These are phyloP conservation scores for Penicillium sp. DNA, from an alignment of 2,329 filamentous ascomycete genomes.

Conservation along the genomic window DNA sequence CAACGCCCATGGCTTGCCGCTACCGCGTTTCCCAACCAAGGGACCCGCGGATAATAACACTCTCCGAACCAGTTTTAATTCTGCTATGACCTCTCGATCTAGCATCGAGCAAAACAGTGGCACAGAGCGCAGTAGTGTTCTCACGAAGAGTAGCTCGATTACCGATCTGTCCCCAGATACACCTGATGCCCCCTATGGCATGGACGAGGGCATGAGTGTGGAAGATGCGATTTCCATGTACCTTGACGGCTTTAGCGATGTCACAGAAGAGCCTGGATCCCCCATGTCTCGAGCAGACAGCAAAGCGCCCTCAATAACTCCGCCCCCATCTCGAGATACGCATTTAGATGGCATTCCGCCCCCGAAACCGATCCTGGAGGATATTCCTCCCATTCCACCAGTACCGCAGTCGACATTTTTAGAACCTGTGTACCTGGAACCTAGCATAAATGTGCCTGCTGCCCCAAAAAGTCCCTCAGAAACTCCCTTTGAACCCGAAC, in stretches of 20 bases:
- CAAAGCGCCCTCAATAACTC: slow-evolving; percentile 32
- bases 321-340: slow-evolving; percentile 29
- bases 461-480: slow-evolving; percentile 4
- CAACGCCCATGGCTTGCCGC: slow-evolving; percentile 22
- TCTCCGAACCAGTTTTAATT: slow-evolving; percentile 60
- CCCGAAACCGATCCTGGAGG: slow-evolving; percentile 20
- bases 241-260: slow-evolving; percentile 56
- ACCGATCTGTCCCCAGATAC: slow-evolving; percentile 60
- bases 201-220: slow-evolving; percentile 55
- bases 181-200: slow-evolving; percentile 65
- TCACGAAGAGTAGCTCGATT: slow-evolving; percentile 76
- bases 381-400: slow-evolving; percentile 22
- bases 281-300: slow-evolving; percentile 32
- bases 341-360: slow-evolving; percentile 27
- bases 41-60: slow-evolving; percentile 34
- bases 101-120: slow-evolving; percentile 58
- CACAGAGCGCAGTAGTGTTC: slow-evolving; percentile 81
- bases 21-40: slow-evolving; percentile 34
- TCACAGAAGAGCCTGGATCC: slow-evolving; percentile 38
- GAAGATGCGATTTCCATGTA: slow-evolving; percentile 64
- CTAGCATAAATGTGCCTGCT: neutral
- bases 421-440: neutral
- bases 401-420: slow-evolving; percentile 8
- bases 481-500: slow-evolving; percentile 8
- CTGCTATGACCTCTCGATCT: slow-evolving; percentile 60